Base-by-base conservation (phyloP, 164 flowering plant genomes). In the Chimonanthus praecox region DNA sequence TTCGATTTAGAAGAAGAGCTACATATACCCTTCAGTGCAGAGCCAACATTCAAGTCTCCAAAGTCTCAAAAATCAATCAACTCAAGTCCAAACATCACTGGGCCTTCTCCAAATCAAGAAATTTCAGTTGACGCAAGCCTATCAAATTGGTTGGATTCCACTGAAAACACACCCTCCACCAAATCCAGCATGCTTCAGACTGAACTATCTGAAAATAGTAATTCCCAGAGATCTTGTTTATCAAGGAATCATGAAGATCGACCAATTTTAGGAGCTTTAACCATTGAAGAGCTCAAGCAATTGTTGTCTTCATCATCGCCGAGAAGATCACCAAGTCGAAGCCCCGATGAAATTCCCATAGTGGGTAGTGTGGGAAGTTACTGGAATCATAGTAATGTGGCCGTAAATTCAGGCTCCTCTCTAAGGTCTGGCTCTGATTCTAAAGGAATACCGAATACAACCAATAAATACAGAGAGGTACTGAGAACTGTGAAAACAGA, bases 391-490 rank as follows among this genome's bases (percentile, higher is more conserved):
- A 76, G 75, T 49, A 75, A 47, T n/a, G 70, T 76, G 50, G 72
- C 73, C 16, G 79, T 58, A 68, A 85, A 80, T 71, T 84, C 91
- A 74, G 80, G 79, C 64, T 80, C 91, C 73, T 85, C 96, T n/a
- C 54, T 4, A n/a, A 46, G 33, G 70, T 68, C 70, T 68, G 70
- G 46, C 47, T 71, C 73, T 20, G 72, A n/a, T 33, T 83, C 21
- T 64, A 90, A 89, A 80, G 97, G 97, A 76, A 90, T 90, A 70
- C 98, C 98, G 60, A 96, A 91, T 79, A 92, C 97, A 21, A 91
- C 96, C 68, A 94, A 97, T 95, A 92, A 92, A 79, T 96, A 94
- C 77, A 88, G 88, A 89, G 99, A 94, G 97, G 98, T 92, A 88
- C 33, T 43, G 33, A 63, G 21, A 49, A 20, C 1, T 33, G 33